Base-by-base conservation (phyloP, 257 asterid genomes). In the Linaria vulgaris region DNA sequence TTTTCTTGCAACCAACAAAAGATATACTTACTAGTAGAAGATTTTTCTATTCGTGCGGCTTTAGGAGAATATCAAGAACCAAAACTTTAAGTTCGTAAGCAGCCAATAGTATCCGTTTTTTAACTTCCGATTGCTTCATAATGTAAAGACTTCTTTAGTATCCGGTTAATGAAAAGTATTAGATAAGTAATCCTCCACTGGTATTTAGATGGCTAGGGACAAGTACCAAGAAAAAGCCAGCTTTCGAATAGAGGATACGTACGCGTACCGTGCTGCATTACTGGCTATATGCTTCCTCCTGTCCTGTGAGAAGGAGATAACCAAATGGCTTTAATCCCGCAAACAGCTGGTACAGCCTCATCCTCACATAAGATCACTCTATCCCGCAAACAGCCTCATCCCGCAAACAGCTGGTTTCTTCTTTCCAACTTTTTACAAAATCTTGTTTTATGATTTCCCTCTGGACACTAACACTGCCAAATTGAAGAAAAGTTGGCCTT, bases 251-350 rank as follows among this genome's bases (percentile, higher is more conserved):
- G 27, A 60, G 27, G 21, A 45, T 38, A 38, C 17, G 38, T 5
- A 24, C 19, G 63, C 51, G 72, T 76, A 91, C 97, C 97, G 69
- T 21, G 67, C 88, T 5, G 91, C 96, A 78, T 51, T 67, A 66
- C 79, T 84, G 43, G 89, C 97, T 16, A 88, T 69, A 69, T 67
- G 87, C 69, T 91, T 91, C 70, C 97, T 86, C 69, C 97, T 76
- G n/a, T n/a, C n/a, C n/a, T n/a, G 74, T 77, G 85, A 59, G 81
- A 78, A 47, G 87, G 90, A 64, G 88, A 27, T 61, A 86, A 94
- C 96, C 98, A 91, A 81, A 91, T 84, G 79, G 96, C 94, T 78
- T 91, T 82, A 73, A 91, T 68, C 56, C 98, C 98, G 51, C 95
- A 88, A 27, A 50, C 19, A 43, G 95, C 98, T 47, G 89, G 86